Base-by-base conservation (phyloP, 2,329 filamentous ascomycete genomes). In the Aaosphaeria arxii region DNA sequence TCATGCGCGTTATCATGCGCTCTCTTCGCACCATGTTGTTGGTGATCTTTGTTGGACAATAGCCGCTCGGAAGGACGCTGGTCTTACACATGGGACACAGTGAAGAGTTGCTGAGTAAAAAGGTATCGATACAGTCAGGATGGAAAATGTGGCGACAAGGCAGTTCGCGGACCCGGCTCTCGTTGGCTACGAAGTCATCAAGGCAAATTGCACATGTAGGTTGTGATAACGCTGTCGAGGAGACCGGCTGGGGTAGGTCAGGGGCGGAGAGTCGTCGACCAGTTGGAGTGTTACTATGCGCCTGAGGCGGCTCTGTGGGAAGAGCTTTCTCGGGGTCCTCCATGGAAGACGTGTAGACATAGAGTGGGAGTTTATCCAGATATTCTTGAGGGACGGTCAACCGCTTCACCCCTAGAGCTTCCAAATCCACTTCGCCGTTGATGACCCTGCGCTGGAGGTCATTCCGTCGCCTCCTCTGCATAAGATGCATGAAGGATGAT, bases 111-210 rank as follows among this genome's bases (percentile, higher is more conserved):
- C 84, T 79, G 40, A 80, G 78, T 9, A 97, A 76, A 60, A 94
- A 96, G 24, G 85, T 81, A 63, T 97, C 91, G 54, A 97, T 91
- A 63, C 94, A 99, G 55, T 88, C 86, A 0, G 89, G 87, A 57
- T 99, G 92, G 70, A 91, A 99, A 48, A 97, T 92, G 66, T 99
- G 94, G 1, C 87, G 85, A 59, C 94, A 99, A 0, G 89, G 84
- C 3, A 97, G 77, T 70, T 96, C 88, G 47, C 91, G 87, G 47
- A 97, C 91, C 17, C 84, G 81, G 0, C 88, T 87, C 13, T 78
- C 72, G 35, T 82, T 80, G 11, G 84, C 80, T 30, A 87, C 79
- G 62, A 89, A 97, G 50, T 89, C 83, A 46, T 90, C 88, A 1
- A 95, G 78, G 64, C 94, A 99, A 45, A 97, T 96, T n/a, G 89